Conservation (phyloP, 2,329 filamentous ascomycete species). For the Xylariaceae sp. region DNA sequence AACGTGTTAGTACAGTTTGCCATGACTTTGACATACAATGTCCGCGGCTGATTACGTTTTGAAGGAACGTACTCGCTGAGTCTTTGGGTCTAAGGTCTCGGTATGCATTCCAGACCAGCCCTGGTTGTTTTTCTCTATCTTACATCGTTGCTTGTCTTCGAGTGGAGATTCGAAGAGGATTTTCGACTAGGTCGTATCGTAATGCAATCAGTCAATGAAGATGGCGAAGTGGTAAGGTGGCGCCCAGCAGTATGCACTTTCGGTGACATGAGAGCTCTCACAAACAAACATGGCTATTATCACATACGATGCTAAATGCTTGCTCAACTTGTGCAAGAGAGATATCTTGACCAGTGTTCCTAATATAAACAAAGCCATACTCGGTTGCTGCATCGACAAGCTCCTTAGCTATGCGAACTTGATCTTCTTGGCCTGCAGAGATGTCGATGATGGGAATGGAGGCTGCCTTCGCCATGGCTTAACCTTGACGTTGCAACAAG, state of each 20-base stretch:
- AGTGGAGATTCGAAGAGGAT: conserved; percentile 74
- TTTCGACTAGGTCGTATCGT: conserved; percentile 59
- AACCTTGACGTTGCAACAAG: neutral
- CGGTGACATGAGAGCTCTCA: neutral
- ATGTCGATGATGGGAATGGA: conserved; percentile 86
- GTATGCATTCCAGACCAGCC: conserved; percentile 90
- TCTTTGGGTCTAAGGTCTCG: conserved; percentile 85
- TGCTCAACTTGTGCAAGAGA: conserved; percentile 68
- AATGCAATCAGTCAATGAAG: neutral
- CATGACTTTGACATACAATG: neutral
- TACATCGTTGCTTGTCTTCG: conserved; percentile 76
- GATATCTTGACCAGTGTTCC: conserved; percentile 75
- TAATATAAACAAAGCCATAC: conserved; percentile 90
- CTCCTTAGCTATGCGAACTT: conserved; percentile 65
- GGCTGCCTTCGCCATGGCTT: conserved; percentile 42
- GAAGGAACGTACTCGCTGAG: conserved; percentile 68
- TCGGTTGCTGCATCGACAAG: conserved; percentile 81
- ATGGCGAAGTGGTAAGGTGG: neutral
- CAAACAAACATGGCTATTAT: neutral
- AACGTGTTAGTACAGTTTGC: conserved; percentile 12
- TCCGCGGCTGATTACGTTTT: neutral
- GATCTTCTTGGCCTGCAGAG: conserved; percentile 61
- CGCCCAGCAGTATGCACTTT: neutral
- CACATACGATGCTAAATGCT: conserved; percentile 75
- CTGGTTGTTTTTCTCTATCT: conserved; percentile 80